Conservation (phyloP, 75 land plant genomes). For the Cunninghamia lanceolata region DNA sequence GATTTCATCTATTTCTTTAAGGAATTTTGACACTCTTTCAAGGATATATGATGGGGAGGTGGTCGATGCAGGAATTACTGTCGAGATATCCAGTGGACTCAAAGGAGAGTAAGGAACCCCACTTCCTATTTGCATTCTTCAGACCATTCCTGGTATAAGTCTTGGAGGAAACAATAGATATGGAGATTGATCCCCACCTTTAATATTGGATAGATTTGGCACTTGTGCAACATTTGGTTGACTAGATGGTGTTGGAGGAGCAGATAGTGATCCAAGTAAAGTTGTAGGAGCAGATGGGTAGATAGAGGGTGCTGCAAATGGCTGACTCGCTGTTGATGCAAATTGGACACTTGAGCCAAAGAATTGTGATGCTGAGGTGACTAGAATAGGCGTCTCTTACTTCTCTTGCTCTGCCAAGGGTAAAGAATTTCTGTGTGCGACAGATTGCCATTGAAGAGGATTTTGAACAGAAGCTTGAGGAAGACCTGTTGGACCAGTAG, state of each 20-base stretch:
- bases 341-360: slow-evolving; percentile 19
- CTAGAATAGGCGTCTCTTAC: slow-evolving; percentile 11
- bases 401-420: slow-evolving; percentile 32
- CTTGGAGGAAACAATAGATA: slow-evolving; percentile 97
- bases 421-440: slow-evolving; percentile 22
- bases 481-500: slow-evolving; percentile 22
- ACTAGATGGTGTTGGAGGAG: slow-evolving; percentile 29
- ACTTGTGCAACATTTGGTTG: slow-evolving; percentile 35
- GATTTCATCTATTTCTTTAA: slow-evolving; percentile 90
- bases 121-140: slow-evolving; percentile 97
- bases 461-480: slow-evolving; percentile 14
- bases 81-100: slow-evolving; percentile 91
- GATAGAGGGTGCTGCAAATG: slow-evolving; percentile 24
- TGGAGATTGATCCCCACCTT: slow-evolving; percentile 57
- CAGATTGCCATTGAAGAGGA: slow-evolving; percentile 51
- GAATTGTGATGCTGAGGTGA: slow-evolving; percentile 14
- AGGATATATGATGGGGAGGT: slow-evolving; percentile 63
- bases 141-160: slow-evolving; percentile 95
- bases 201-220: slow-evolving; percentile 15
- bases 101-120: slow-evolving; percentile 98
- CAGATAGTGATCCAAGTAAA: slow-evolving; percentile 35
- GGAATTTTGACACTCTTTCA: slow-evolving; percentile 86
- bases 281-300: slow-evolving; percentile 24
- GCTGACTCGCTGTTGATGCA: slow-evolving; percentile 17
- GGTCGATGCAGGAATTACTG: slow-evolving; percentile 83